phyloP scores from a whole-genome alignment of 257 asterid species.

The Hygrophila difformis region DNA sequence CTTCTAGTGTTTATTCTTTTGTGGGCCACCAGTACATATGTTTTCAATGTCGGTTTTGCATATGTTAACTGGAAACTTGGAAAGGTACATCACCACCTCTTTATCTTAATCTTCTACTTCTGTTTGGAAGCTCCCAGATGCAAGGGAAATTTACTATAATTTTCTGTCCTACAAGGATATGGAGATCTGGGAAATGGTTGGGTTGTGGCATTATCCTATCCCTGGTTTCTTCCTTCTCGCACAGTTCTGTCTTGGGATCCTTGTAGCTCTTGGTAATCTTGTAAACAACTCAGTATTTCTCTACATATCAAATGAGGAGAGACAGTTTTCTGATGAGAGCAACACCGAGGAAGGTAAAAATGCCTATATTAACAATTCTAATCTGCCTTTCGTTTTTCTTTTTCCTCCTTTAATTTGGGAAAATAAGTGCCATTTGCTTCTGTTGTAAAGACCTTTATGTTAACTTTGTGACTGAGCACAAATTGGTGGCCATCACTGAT shows the following conservation, averaged over 20 bases:
- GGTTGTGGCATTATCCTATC: slow-evolving; percentile 97
- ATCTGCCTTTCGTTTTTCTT: not conserved
- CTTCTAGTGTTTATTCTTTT: slow-evolving; percentile 97
- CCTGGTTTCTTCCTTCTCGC: slow-evolving; percentile 96
- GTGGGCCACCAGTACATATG: slow-evolving; percentile 96
- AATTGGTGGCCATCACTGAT: too few species aligned
- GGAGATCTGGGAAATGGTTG: slow-evolving; percentile 99
- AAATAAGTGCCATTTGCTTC: too few species aligned
- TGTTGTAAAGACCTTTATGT: too few species aligned
- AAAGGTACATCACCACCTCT: slow-evolving; percentile 72
- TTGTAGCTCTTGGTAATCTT: slow-evolving; percentile 95
- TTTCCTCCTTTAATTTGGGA: too few species aligned
- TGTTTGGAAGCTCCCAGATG: slow-evolving; percentile 11
- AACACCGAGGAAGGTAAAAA: slow-evolving; percentile 67
- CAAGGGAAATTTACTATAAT: slow-evolving; percentile 16
- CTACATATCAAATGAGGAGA: slow-evolving; percentile 71
- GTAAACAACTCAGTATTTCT: slow-evolving; percentile 85
- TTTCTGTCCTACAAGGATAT: slow-evolving; percentile 55
- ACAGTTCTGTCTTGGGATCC: slow-evolving; percentile 91
- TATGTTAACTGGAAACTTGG: slow-evolving; percentile 70
- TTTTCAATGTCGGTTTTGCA: slow-evolving; percentile 87
- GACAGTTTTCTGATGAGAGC: slow-evolving; percentile 42
- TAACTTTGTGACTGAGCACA: too few species aligned
- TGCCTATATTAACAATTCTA: too few species aligned
- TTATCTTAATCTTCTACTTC: slow-evolving; percentile 20